Conservation (phyloP, 805 yeast species). For the Candida lessepsii region DNA sequence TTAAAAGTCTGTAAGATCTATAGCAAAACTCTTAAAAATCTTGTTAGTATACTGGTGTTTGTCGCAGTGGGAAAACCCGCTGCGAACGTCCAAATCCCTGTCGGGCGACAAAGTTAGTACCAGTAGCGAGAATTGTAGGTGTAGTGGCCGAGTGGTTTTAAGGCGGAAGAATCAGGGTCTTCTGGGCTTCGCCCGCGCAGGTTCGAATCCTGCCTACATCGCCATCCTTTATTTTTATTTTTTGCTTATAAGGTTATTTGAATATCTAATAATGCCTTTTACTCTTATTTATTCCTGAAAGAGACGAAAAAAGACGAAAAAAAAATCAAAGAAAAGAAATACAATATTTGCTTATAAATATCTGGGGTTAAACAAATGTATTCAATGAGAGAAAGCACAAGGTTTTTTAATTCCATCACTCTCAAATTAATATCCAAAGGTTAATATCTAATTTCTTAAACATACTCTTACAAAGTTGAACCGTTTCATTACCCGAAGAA, state of each 20-base stretch:
- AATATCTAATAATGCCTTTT: not conserved
- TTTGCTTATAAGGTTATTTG: not conserved
- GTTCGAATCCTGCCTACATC: constrained; percentile 15
- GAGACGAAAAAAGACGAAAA: too few relatives aligned
- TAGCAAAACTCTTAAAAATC: not conserved
- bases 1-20: not conserved
- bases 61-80: constrained; percentile 6
- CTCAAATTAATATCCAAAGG: not conserved
- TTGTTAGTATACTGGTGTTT: constrained; percentile 5
- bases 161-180: constrained; percentile 15
- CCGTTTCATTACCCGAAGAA: too few relatives aligned
- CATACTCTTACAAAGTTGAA: too few relatives aligned
- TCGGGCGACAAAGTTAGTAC: not conserved
- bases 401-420: not conserved
- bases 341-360: too few relatives aligned
- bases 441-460: not conserved
- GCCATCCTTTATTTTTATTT: constrained; percentile 5
- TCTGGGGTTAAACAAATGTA: too few relatives aligned
- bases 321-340: too few relatives aligned
- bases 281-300: too few relatives aligned
- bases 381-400: not conserved
- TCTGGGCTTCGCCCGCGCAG: constrained; percentile 16
- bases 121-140: constrained; percentile 5
- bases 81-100: not conserved
- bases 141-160: constrained; percentile 16